A percentile compares a stretch with the other conserved stretches of the same genome.
phyloP scores from a whole-genome alignment of 179 eudicot species.

The Beta corolliflora region DNA sequence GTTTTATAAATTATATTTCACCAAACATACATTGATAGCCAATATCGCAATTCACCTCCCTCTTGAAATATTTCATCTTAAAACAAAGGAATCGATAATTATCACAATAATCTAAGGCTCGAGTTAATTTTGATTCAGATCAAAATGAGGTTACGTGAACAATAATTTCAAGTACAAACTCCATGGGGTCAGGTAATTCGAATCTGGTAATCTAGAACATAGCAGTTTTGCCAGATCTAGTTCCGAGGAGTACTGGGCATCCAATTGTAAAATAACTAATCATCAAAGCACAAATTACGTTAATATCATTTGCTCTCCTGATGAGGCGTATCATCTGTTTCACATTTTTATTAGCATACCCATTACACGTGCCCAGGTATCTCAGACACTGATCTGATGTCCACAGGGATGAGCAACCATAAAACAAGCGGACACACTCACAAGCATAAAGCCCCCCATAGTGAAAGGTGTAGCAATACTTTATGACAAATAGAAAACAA shows the following conservation, averaged over 20 bases:
- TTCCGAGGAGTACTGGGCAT: not conserved
- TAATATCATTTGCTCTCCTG: not conserved
- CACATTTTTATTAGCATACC: slow-evolving; percentile 36
- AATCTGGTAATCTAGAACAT: no score
- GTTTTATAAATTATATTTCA: no score
- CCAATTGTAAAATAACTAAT: not conserved
- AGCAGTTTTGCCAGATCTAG: no score
- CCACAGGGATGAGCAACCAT: not conserved
- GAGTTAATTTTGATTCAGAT: no score
- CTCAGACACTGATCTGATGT: slow-evolving; percentile 2
- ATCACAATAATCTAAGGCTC: no score
- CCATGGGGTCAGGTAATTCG: no score
- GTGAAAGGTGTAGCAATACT: slow-evolving; percentile 19
- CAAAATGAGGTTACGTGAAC: no score
- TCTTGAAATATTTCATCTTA: no score
- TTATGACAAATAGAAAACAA: not conserved
- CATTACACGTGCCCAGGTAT: slow-evolving; percentile 18
- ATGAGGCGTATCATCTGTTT: slow-evolving; percentile 26
- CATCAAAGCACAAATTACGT: not conserved
- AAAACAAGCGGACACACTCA: slow-evolving; percentile 28
- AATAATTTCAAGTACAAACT: no score
- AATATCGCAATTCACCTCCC: no score
- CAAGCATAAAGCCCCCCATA: slow-evolving; percentile 28
- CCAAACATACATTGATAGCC: no score
- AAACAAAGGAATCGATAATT: no score